These are phyloP conservation scores for Fraxinus platypoda DNA, from an alignment of 305 asterid species.

Conservation along the genomic window DNA sequence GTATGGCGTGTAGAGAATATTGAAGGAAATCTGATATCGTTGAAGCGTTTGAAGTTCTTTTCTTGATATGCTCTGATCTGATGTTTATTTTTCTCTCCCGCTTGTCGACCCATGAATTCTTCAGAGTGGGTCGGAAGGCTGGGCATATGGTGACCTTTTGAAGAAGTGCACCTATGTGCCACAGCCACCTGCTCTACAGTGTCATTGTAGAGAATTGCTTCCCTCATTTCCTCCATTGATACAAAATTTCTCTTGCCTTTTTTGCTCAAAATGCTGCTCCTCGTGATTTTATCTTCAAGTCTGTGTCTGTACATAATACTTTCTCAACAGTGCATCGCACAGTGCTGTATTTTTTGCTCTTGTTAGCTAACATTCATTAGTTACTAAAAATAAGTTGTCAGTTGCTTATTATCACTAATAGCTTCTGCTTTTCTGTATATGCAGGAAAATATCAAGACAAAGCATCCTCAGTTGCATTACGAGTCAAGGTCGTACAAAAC, in stretches of 20 bases:
- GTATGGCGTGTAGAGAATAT: background rate
- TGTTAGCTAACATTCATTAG: background rate
- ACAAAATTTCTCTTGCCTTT: background rate
- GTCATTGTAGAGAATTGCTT: background rate
- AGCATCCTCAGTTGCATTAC: slow-evolving; percentile 73
- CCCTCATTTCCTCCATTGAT: background rate
- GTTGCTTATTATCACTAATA: slow-evolving; percentile 2
- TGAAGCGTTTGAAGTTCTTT: background rate
- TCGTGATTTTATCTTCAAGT: background rate
- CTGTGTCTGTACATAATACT: background rate
- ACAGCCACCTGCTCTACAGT: background rate
- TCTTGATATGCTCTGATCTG: background rate
- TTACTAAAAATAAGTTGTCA: background rate
- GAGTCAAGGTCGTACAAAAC: slow-evolving; percentile 78
- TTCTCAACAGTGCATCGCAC: background rate
- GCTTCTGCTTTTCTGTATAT: background rate
- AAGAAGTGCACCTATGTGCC: background rate
- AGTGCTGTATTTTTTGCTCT: background rate
- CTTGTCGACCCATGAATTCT: background rate
- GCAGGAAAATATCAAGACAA: slow-evolving; percentile 88
- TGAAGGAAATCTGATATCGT: background rate
- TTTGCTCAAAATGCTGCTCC: background rate
- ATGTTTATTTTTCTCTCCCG: background rate
- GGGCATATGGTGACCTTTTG: background rate
- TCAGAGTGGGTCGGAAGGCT: background rate